Conservation (phyloP, 306 rosid species). For the Dryas drummondii region DNA sequence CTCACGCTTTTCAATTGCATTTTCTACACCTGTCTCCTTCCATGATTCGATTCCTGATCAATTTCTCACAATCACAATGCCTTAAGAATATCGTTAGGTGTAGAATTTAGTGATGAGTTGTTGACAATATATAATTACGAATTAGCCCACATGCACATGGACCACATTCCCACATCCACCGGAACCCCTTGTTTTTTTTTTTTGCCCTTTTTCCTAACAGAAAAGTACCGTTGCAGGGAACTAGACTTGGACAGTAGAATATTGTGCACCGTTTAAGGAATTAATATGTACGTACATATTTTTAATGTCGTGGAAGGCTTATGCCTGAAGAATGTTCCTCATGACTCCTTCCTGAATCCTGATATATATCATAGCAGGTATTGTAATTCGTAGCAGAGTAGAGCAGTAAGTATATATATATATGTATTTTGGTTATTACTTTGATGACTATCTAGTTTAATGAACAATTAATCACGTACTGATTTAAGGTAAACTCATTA, state of each 20-base stretch:
- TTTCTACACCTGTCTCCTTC: not conserved
- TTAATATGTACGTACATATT: too few species aligned
- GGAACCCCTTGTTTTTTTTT: not conserved
- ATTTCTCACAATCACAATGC: not conserved
- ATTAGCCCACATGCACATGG: constrained; percentile 7
- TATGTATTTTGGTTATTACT: too few species aligned
- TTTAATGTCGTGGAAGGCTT: too few species aligned
- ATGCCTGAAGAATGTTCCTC: too few species aligned
- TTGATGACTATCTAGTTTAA: not conserved
- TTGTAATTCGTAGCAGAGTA: too few species aligned
- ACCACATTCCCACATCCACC: not conserved
- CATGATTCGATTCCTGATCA: constrained; percentile 3
- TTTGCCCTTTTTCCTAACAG: not conserved
- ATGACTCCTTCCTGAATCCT: too few species aligned
- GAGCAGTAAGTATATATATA: too few species aligned
- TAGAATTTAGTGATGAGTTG: not conserved
- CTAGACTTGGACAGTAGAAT: too few species aligned
- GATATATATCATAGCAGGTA: too few species aligned
- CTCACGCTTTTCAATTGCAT: not conserved
- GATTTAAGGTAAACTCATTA: not conserved
- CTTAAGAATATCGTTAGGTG: constrained; percentile 20
- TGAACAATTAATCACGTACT: not conserved
- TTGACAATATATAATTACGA: not conserved
- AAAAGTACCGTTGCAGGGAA: too few species aligned
- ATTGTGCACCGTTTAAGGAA: too few species aligned